Percentiles rank a stretch among this genome's conserved stretches.
These are phyloP conservation scores for Xerocomellus chrysenteron DNA, from an alignment of 768 basidiomycete genomes.

Conservation along the genomic window DNA sequence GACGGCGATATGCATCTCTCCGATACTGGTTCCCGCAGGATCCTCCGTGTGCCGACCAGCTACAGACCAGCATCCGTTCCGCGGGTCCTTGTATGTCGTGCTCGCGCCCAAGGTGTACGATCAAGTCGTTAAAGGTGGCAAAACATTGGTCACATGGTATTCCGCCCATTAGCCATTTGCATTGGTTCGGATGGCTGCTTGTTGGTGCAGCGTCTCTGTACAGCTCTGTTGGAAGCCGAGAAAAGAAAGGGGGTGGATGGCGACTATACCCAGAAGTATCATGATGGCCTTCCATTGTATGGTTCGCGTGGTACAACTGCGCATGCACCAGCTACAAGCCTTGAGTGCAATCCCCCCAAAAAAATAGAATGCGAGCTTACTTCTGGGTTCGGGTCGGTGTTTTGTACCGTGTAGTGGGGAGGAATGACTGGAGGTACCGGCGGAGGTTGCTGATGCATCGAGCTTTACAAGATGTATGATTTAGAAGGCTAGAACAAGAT, in stretches of 20 bases:
- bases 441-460: too few relatives aligned
- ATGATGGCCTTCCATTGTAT: too few relatives aligned
- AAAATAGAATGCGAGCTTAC: not conserved
- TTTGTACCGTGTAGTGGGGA: not conserved
- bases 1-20: conserved; percentile 1
- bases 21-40: not conserved
- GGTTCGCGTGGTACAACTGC: not conserved
- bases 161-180: not conserved
- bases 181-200: not conserved
- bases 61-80: not conserved
- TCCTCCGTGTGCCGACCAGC: not conserved
- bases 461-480: too few relatives aligned
- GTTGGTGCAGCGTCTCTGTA: not conserved
- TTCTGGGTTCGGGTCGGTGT: not conserved
- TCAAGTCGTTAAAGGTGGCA: not conserved
- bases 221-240: not conserved
- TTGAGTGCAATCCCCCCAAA: not conserved
- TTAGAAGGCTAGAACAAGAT: too few relatives aligned
- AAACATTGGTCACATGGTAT: not conserved
- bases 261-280: not conserved
- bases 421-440: too few relatives aligned
- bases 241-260: not conserved
- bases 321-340: not conserved
- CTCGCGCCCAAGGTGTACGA: not conserved
- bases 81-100: not conserved